Conservation (phyloP, 441 rosid species). For the Gossypium schwendimanii region DNA sequence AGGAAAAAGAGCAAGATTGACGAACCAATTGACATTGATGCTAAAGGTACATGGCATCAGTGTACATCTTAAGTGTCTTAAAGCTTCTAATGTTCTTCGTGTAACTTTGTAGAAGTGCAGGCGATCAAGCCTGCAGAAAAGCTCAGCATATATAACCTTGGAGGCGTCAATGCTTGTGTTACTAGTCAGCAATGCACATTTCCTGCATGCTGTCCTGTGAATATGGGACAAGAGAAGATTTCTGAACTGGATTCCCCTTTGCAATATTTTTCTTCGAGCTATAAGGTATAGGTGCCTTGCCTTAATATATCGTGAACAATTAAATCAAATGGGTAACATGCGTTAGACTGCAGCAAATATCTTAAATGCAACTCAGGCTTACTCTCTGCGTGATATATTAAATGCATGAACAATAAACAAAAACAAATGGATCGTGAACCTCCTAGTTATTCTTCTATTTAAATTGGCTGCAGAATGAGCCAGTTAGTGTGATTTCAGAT, state of each 20-base stretch:
- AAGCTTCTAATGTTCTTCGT: constrained; percentile 9
- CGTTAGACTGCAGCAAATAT: constrained; percentile 12
- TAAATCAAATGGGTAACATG: background rate
- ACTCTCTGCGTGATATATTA: constrained; percentile 6
- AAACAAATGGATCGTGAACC: background rate
- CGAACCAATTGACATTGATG: background rate
- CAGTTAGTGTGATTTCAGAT: constrained; percentile 26
- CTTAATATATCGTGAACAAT: constrained; percentile 1
- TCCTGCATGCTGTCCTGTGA: constrained; percentile 8
- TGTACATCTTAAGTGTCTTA: background rate
- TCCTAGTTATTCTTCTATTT: constrained; percentile 11
- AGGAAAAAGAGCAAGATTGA: background rate
- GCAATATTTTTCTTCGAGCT: constrained; percentile 19
- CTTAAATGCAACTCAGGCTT: constrained; percentile 12
- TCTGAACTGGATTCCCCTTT: constrained; percentile 17
- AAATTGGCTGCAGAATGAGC: constrained; percentile 35
- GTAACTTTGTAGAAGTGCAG: constrained; percentile 22
- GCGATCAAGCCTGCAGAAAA: constrained; percentile 7
- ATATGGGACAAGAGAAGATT: constrained; percentile 13
- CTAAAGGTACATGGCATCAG: constrained; percentile 17
- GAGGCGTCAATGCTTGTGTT: constrained; percentile 17
- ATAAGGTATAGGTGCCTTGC: constrained; percentile 18
- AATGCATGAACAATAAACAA: background rate
- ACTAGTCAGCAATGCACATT: background rate
- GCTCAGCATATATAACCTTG: constrained; percentile 10